Evolutionary conservation across 1,284 basidiomycete genomes (phyloP), one percentile per base, ranked within the genome.

Genomic region (Schizophyllum amplum): DNA sequence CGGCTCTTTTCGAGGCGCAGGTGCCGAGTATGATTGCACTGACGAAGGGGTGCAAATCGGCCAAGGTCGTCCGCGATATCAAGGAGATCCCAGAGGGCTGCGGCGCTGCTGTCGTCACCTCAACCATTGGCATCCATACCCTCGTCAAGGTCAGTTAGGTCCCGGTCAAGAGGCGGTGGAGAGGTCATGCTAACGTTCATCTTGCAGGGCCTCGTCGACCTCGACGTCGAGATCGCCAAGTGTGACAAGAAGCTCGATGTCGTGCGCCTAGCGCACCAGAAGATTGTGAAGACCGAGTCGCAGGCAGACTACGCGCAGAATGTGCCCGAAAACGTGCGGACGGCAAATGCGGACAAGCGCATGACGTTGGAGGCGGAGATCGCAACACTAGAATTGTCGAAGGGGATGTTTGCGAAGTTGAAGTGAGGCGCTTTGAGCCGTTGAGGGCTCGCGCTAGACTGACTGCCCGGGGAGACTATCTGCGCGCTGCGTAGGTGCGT

Each of bases 41-140:
- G 51, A 92, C 88, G 63, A 99, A 98, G 74, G 94, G 94, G 21
- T 91, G 92, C 72, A 91, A 90, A 65, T 79, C 75, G 53, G 81
- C 86, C 27, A 73, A 75, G 52, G 80, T 93, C 53, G 78, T 92
- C 23, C 71, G 78, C 21, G 70, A 77, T 22, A 66, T 79, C 23
- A 67, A 69, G 21, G 84, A 90, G 55, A 80, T 99, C 48, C 94
- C 95, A 0, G 76, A 82, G 1, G 97, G 96, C 15, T 98, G 94
- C 68, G 95, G 93, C 4, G 90, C 90, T 2, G 80, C 83, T 55
- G 83, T 92, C 25, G 82, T 99, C 33, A 87, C 85, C 1, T 75
- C 87, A 11, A 86, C 86, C 1, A 75, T 94, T 51, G 82, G 86
- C 47, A 80, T 92, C 3, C 84, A 95, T 69, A 79, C 94, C 7